Conservation (phyloP, 169 alveolate genomes). For the Babesia ovis region DNA sequence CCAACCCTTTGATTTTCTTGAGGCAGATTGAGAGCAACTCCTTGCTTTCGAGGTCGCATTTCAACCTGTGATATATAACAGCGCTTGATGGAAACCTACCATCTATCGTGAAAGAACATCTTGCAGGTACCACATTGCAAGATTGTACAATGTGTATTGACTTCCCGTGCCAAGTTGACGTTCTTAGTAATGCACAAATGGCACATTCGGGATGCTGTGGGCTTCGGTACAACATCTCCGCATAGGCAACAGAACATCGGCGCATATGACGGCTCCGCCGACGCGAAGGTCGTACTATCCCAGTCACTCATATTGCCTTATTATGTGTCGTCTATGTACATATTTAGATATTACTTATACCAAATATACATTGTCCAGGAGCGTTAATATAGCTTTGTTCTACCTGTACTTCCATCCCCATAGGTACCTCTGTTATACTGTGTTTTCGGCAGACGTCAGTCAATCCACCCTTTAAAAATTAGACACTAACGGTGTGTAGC, state of each 20-base stretch:
- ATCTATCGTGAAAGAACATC: slow-evolving; percentile 61
- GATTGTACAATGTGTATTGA: slow-evolving; percentile 56
- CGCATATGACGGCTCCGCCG: slow-evolving; percentile 61
- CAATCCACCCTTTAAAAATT: too few relatives aligned
- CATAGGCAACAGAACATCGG: slow-evolving; percentile 71
- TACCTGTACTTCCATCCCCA: neutral
- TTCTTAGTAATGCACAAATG: slow-evolving; percentile 53
- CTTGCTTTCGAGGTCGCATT: slow-evolving; percentile 89
- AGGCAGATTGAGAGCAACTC: slow-evolving; percentile 95
- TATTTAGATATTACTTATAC: too few relatives aligned
- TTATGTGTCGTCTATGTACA: too few relatives aligned
- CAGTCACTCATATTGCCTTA: slow-evolving; percentile 68
- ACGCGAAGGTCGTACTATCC: slow-evolving; percentile 22
- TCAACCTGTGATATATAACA: slow-evolving; percentile 28
- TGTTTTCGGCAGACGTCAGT: too few relatives aligned
- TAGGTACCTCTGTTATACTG: neutral
- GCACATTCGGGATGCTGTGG: slow-evolving; percentile 67
- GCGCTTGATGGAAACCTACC: slow-evolving; percentile 15
- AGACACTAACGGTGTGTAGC: too few relatives aligned
- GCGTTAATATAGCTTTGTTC: neutral
- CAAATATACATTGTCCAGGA: neutral
- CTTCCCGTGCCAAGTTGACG: slow-evolving; percentile 60
- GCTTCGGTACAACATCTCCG: slow-evolving; percentile 64
- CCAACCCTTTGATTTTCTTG: slow-evolving; percentile 93
- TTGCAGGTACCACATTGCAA: slow-evolving; percentile 63